Percentiles rank a stretch among this genome's conserved stretches.
Conservation (phyloP, 306 rosid genomes). For the Myrica gale region DNA sequence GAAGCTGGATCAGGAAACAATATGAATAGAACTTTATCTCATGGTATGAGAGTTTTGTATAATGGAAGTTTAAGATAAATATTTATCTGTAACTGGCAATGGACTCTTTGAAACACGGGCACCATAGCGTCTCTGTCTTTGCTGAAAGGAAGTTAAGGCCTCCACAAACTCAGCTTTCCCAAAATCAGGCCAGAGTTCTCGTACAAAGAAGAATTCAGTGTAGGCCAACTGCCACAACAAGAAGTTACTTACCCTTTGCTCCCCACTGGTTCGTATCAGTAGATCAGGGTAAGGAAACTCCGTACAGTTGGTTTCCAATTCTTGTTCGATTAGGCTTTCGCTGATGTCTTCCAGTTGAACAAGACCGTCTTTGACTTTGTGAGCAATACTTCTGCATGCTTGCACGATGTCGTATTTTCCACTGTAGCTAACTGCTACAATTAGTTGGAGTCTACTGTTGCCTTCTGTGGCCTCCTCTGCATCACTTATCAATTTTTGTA, state of each 20-base stretch:
- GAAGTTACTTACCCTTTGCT: constrained; percentile 78
- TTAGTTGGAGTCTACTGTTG: constrained; percentile 48
- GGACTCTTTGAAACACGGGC: constrained; percentile 24
- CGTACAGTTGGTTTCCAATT: constrained; percentile 73
- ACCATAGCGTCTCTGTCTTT: constrained; percentile 67
- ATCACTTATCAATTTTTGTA: constrained; percentile 32
- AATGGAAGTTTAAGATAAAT: not conserved
- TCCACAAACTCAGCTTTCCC: constrained; percentile 56
- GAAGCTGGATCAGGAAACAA: not conserved
- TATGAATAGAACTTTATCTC: not conserved
- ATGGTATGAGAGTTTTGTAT: not conserved
- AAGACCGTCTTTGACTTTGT: constrained; percentile 50
- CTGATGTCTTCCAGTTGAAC: constrained; percentile 50
- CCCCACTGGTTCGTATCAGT: constrained; percentile 77
- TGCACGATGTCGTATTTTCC: constrained; percentile 79
- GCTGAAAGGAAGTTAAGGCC: constrained; percentile 70
- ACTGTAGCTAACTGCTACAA: constrained; percentile 69
- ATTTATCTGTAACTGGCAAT: not conserved
- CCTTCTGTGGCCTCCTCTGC: constrained; percentile 52
- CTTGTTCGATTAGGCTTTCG: constrained; percentile 56
- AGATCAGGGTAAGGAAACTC: constrained; percentile 70
- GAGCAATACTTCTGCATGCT: constrained; percentile 62
- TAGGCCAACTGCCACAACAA: constrained; percentile 84
- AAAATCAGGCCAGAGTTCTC: constrained; percentile 74
- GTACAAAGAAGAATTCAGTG: constrained; percentile 56